Evolutionary conservation across 768 basidiomycete species (phyloP).

Genomic region (Mrakia hoshinonis): DNA sequence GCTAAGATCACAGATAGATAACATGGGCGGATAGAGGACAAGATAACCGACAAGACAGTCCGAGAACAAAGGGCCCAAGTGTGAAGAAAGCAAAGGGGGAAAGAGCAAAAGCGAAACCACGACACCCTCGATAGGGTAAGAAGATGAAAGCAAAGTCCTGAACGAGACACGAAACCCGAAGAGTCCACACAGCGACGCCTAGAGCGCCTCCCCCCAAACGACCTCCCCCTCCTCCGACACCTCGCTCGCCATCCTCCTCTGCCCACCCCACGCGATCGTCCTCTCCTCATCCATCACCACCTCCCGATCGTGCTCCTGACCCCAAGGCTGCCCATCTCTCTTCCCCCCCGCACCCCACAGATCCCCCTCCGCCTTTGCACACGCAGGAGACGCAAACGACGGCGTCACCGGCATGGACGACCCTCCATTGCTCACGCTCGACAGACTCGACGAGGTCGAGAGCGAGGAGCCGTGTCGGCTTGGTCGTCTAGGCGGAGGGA

Average conservation of each 20-base stretch:
- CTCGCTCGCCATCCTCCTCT: slow-evolving; percentile 2
- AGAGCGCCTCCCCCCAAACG: slow-evolving; percentile 6
- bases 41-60: too few species aligned
- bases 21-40: too few species aligned
- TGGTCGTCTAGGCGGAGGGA: neutral
- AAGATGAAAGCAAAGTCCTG: neutral
- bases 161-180: neutral
- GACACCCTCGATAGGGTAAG: neutral
- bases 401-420: slow-evolving; percentile 7
- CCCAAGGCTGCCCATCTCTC: neutral
- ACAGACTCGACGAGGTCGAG: neutral
- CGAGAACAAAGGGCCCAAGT: too few species aligned
- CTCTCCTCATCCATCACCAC: neutral
- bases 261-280: neutral
- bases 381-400: neutral
- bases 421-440: neutral
- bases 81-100: too few species aligned
- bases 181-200: neutral
- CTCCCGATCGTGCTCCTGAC: neutral
- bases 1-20: too few species aligned
- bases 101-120: too few species aligned
- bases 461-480: neutral
- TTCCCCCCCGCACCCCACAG: neutral
- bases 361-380: neutral
- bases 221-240: slow-evolving; percentile 1